Evolutionary conservation across 495 filamentous ascomycete genomes (phyloP).

Genomic region (Penicillium argentinense): DNA sequence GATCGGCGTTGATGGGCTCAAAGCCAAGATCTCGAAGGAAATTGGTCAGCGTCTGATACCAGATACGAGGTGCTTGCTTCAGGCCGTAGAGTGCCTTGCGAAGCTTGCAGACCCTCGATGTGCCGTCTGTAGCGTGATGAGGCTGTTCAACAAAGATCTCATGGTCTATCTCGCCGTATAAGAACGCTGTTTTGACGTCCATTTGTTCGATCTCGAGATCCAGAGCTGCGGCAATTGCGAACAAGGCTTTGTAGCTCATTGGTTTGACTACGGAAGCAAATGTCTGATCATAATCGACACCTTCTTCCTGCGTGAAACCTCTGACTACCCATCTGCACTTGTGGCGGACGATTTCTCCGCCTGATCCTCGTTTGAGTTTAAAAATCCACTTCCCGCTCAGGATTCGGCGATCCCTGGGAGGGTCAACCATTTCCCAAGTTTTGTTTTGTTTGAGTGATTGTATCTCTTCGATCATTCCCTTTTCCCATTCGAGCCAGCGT

Average conservation of each 20-base stretch:
- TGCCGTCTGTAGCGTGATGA: slow-evolving; percentile 12
- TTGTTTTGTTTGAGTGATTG: slow-evolving; percentile 25
- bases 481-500: slow-evolving; percentile 19
- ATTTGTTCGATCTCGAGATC: slow-evolving; percentile 33
- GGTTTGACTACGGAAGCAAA: slow-evolving; percentile 43
- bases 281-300: slow-evolving; percentile 39
- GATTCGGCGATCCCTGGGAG: slow-evolving; percentile 18
- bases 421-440: slow-evolving; percentile 28
- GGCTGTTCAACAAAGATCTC: slow-evolving; percentile 24
- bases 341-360: slow-evolving; percentile 25
- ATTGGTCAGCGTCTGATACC: slow-evolving; percentile 32
- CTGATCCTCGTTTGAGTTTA: slow-evolving; percentile 28
- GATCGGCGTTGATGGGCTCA: slow-evolving; percentile 18
- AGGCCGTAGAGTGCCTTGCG: slow-evolving; percentile 39
- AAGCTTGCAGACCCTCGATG: slow-evolving; percentile 22
- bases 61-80: slow-evolving; percentile 39
- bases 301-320: slow-evolving; percentile 29
- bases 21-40: slow-evolving; percentile 31
- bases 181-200: slow-evolving; percentile 34
- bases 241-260: slow-evolving; percentile 22
- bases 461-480: slow-evolving; percentile 18
- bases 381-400: slow-evolving; percentile 34
- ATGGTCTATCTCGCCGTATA: slow-evolving; percentile 28
- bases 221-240: slow-evolving; percentile 23
- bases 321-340: slow-evolving; percentile 34